These are phyloP conservation scores for Excoecaria cochinchinensis DNA, from an alignment of 345 rosid genomes.

Conservation along the genomic window DNA sequence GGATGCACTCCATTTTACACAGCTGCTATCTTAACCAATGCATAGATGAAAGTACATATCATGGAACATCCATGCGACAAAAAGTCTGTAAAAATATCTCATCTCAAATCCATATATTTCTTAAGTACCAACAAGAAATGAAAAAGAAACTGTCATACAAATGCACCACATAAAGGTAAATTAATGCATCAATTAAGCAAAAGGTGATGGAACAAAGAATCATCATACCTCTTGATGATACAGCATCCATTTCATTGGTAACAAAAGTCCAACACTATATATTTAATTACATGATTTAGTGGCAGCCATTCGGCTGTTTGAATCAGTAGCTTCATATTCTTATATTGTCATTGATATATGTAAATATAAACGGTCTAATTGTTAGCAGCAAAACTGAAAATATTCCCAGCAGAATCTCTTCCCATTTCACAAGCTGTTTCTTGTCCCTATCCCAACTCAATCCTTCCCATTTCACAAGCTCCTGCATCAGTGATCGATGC, in stretches of 20 bases:
- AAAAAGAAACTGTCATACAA: no score
- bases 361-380: background rate
- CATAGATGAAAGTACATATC: no score
- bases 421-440: background rate
- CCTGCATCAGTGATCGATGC: background rate
- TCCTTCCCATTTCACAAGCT: background rate
- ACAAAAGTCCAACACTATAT: background rate
- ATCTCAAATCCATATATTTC: no score
- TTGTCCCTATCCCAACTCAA: no score
- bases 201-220: background rate
- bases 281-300: conserved; percentile 1
- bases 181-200: no score
- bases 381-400: background rate
- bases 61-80: no score
- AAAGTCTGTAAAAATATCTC: no score
- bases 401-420: background rate
- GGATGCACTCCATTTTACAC: no score
- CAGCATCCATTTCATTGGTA: background rate
- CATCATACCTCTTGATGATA: background rate
- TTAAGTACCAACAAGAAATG: no score
- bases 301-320: background rate
- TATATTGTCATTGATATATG: conserved; percentile 4
- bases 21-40: no score
- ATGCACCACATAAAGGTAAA: no score
- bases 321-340: background rate